phyloP scores from a whole-genome alignment of 306 rosid species.

The Ceratonia siliqua region DNA sequence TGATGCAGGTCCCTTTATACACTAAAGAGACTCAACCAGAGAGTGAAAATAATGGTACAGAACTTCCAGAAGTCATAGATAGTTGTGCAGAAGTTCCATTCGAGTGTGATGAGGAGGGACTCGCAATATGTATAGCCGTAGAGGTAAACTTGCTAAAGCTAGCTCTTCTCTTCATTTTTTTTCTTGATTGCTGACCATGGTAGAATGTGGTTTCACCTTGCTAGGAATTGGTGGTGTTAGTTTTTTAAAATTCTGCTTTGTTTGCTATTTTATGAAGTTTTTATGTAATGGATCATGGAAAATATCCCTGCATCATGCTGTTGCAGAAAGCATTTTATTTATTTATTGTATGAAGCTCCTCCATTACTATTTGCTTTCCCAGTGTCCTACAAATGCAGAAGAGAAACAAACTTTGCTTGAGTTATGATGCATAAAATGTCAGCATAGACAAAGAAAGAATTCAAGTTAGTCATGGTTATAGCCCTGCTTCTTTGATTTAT shows the following conservation, averaged over 20 bases:
- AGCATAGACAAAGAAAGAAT: not conserved
- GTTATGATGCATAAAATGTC: not conserved
- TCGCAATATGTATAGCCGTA: slow-evolving; percentile 75
- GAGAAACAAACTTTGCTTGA: not conserved
- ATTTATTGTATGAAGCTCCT: not conserved
- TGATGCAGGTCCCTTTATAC: slow-evolving; percentile 81
- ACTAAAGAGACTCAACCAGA: slow-evolving; percentile 52
- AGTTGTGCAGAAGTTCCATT: slow-evolving; percentile 55
- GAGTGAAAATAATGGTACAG: slow-evolving; percentile 44
- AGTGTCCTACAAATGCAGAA: not conserved
- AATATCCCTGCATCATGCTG: slow-evolving; percentile 16
- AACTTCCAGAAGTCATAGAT: slow-evolving; percentile 52
- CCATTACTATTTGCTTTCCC: not conserved
- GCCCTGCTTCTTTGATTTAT: not conserved
- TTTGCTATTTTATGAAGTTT: not conserved
- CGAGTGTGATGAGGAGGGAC: slow-evolving; percentile 86
- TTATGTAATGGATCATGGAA: not conserved
- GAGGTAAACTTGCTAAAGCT: slow-evolving; percentile 61
- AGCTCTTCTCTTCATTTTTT: slow-evolving; percentile 4
- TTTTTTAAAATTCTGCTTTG: slow-evolving; percentile 4
- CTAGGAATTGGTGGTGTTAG: not conserved
- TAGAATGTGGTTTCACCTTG: not conserved
- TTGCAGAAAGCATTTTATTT: not conserved
- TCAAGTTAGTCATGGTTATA: not conserved
- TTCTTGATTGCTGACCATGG: not conserved